Conservation (phyloP, 495 filamentous ascomycete genomes). For the Parachaetomium inaequale region DNA sequence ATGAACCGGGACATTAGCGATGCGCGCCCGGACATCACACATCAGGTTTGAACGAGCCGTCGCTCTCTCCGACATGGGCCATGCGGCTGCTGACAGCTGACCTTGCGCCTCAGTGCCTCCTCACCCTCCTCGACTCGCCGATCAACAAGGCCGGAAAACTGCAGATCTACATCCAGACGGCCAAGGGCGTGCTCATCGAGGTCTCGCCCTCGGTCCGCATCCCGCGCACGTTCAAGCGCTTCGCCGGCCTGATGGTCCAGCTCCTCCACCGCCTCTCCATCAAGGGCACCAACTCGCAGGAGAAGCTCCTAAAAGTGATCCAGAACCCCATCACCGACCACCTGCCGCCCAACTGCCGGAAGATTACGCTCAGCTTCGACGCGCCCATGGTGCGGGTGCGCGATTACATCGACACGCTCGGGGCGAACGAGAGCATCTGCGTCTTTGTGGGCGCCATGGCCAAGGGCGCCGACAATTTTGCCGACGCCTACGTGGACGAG, state of each 20-base stretch:
- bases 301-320: slow-evolving; percentile 96
- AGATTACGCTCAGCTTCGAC: slow-evolving; percentile 93
- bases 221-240: slow-evolving; percentile 96
- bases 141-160: slow-evolving; percentile 97
- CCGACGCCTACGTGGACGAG: slow-evolving; percentile 90
- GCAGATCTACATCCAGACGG: slow-evolving; percentile 97
- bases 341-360: slow-evolving; percentile 92
- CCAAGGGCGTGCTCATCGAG: slow-evolving; percentile 94
- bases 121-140: slow-evolving; percentile 95
- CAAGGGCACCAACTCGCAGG: slow-evolving; percentile 89
- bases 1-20: slow-evolving; percentile 99
- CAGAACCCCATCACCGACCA: slow-evolving; percentile 97
- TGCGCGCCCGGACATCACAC: slow-evolving; percentile 93
- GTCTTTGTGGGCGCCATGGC: slow-evolving; percentile 99
- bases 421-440: slow-evolving; percentile 83
- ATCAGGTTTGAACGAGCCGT: slow-evolving; percentile 67
- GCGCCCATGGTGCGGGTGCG: slow-evolving; percentile 77
- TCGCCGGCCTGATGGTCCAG: slow-evolving; percentile 97
- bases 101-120: slow-evolving; percentile 66
- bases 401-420: slow-evolving; percentile 80
- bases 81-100: slow-evolving; percentile 23
- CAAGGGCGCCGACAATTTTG: slow-evolving; percentile 92
- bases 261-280: slow-evolving; percentile 95
- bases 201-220: slow-evolving; percentile 96
- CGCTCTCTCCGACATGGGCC: not conserved